Evolutionary conservation across 257 asterid genomes (phyloP), one percentile per base, ranked within the genome.

Genomic region (Orobanche coerulescens): DNA sequence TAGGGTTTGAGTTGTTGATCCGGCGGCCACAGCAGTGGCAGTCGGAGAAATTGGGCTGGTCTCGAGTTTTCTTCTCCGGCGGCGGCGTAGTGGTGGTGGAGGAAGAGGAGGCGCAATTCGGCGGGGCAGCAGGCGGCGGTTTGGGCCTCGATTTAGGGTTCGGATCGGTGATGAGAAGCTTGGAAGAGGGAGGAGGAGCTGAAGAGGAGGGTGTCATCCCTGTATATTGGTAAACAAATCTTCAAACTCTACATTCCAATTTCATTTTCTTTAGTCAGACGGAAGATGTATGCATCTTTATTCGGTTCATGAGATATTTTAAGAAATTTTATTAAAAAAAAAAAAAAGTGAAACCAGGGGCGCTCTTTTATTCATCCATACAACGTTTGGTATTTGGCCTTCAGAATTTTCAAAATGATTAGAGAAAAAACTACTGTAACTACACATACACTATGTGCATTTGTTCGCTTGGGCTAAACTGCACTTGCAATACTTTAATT

Each of bases 21-120:
- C 80, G 86, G 75, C 65, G 33, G 60, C 79, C 66, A 56, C 97
- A 88, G 64, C 91, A 75, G 46, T 92, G 95, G 73, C 97, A 92
- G 49, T 84, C 84, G 53, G 93, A 82, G 14, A 88, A 73, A 75
- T 86, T 92, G 51, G 97, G 95, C 5, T 72, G 81, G 53, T 81
- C 83, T 36, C 96, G 78, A 10, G 97, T 87, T 64, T 74, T 70
- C 82, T 76, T 83, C 14, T 39, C 74, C 50, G 75, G 71, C 54
- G 49, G 74, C 57, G 73, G 67, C 15, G 59, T 4, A 22, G 31
- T n/a, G 46, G 73, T 49, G 33, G 74, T 34, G 15, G 82, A 78
- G 33, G 80, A 71, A 13, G 82, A 79, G 12, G 84, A 76, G n/a
- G 66, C 69, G 62, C 76, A 74, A 56, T 54, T 66, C 15, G 66